Conservation (phyloP, 768 basidiomycete genomes). For the Solioccasus polychromus region DNA sequence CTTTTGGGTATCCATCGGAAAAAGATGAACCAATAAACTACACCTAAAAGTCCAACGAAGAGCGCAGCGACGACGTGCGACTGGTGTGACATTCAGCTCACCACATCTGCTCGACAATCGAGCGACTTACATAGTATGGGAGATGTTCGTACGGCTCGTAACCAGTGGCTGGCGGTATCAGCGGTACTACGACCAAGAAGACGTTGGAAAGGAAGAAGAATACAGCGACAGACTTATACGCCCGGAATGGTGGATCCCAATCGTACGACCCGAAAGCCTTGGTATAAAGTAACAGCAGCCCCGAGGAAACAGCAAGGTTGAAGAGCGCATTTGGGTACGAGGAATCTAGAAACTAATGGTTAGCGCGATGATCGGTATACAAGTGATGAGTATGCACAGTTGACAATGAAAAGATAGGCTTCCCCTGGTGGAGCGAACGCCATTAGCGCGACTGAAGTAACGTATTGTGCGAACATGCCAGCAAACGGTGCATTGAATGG, state of each 20-base stretch:
- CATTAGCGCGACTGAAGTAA: conserved; percentile 54
- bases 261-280: conserved; percentile 38
- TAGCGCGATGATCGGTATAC: background rate
- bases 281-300: conserved; percentile 60
- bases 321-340: conserved; percentile 58
- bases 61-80: conserved; percentile 49
- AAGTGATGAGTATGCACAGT: conserved; percentile 39
- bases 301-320: conserved; percentile 58
- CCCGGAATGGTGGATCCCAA: conserved; percentile 67
- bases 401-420: conserved; percentile 69
- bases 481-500: conserved; percentile 67
- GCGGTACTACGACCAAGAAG: conserved; percentile 59
- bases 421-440: conserved; percentile 65
- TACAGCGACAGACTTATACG: conserved; percentile 45
- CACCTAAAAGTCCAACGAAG: conserved; percentile 45
- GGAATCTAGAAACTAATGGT: conserved; percentile 37
- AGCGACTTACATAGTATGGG: conserved; percentile 62
- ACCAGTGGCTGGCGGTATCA: conserved; percentile 58
- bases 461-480: conserved; percentile 61
- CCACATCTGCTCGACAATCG: background rate
- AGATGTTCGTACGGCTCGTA: conserved; percentile 52
- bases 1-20: conserved; percentile 47
- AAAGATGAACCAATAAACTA: conserved; percentile 58
- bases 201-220: conserved; percentile 65
- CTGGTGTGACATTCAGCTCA: conserved; percentile 26